Evolutionary conservation across 441 rosid genomes (phyloP), one percentile per base, ranked within the genome.

Genomic region (Populus hybrid): DNA sequence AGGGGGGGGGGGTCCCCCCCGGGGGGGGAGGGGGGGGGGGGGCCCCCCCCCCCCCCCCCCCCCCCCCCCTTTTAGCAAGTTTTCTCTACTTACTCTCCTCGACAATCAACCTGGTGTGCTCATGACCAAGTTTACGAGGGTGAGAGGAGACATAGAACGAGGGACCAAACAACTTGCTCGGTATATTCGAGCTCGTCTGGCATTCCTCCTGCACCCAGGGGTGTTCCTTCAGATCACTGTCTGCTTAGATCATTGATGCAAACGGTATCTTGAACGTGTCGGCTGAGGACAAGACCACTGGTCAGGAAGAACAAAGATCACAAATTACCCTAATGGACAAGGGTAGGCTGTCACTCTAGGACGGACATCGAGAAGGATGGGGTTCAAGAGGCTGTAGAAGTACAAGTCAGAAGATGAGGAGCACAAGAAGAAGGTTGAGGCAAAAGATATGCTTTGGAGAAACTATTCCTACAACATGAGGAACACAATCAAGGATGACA

Each of bases 221-320:
- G 86, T 35, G 30, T 28, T 2, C 30, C 30, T 28, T n/a, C 30
- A 28, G 30, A 28, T 28, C 30, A 28, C 30, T 28, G 30, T 85
- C 46, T 84, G 85, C 82, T 84, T 87, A 3, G 87, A 87, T n/a
- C 9, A 83, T 87, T 3, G 90, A 87, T 69, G 89, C 91, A 1
- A 84, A 89, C 0, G 95, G 95, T 40, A 91, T 91, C 71, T 71
- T 91, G 76, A 91, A 91, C 9, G 96, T 91, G 38, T 90, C 95
- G 3, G 95, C 95, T 0, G 94, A 91, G 79, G 93, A 91, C 80
- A 91, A 90, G 77, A 90, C 92, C 34, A 87, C 96, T 0, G 90
- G 96, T 6, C 92, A 89, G 82, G n/a, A 90, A 90, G 91, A 89
- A 90, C 79, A 88, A 90, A n/a, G 86, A 91, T 91, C 66, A 90